These are phyloP conservation scores for Trichaptum fuscoviolaceum DNA, from an alignment of 768 basidiomycete species.

Conservation along the genomic window DNA sequence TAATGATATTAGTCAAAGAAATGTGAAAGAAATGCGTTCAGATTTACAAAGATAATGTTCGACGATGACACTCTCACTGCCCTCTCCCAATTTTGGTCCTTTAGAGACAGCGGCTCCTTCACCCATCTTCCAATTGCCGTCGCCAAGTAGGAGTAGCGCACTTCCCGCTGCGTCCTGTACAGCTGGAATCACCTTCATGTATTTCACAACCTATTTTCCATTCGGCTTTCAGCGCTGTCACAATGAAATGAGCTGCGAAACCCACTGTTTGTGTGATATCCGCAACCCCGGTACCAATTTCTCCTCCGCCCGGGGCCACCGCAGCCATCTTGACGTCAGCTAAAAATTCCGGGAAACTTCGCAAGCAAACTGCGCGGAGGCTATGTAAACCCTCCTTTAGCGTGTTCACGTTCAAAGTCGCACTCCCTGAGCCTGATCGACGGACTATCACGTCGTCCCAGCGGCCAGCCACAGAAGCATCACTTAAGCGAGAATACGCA, in stretches of 20 bases:
- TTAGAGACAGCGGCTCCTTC: slow-evolving; percentile 67
- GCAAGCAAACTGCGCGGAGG: slow-evolving; percentile 62
- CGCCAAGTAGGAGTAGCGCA: slow-evolving; percentile 65
- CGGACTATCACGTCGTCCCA: slow-evolving; percentile 64
- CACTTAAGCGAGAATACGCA: slow-evolving; percentile 49
- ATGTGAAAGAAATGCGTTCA: background rate
- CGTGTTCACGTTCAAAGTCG: slow-evolving; percentile 43
- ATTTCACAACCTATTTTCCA: slow-evolving; percentile 34
- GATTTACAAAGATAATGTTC: slow-evolving; percentile 73
- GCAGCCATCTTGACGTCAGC: slow-evolving; percentile 71
- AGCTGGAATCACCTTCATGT: slow-evolving; percentile 64
- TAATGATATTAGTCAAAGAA: slow-evolving; percentile 1
- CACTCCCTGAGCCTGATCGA: slow-evolving; percentile 39
- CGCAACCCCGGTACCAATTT: slow-evolving; percentile 57
- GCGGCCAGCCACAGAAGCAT: slow-evolving; percentile 43
- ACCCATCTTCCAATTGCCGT: slow-evolving; percentile 92
- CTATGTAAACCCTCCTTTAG: slow-evolving; percentile 63
- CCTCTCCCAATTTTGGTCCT: slow-evolving; percentile 39
- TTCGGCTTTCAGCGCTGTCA: background rate
- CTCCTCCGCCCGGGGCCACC: slow-evolving; percentile 40
- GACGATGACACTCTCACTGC: slow-evolving; percentile 54
- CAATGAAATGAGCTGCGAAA: slow-evolving; percentile 29
- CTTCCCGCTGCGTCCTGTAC: slow-evolving; percentile 64
- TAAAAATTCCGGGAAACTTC: slow-evolving; percentile 81
- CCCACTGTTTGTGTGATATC: slow-evolving; percentile 45